Evolutionary conservation across 2,329 filamentous ascomycete genomes (phyloP), one percentile per base, ranked within the genome.

Genomic region (Aspergillus nomiae): DNA sequence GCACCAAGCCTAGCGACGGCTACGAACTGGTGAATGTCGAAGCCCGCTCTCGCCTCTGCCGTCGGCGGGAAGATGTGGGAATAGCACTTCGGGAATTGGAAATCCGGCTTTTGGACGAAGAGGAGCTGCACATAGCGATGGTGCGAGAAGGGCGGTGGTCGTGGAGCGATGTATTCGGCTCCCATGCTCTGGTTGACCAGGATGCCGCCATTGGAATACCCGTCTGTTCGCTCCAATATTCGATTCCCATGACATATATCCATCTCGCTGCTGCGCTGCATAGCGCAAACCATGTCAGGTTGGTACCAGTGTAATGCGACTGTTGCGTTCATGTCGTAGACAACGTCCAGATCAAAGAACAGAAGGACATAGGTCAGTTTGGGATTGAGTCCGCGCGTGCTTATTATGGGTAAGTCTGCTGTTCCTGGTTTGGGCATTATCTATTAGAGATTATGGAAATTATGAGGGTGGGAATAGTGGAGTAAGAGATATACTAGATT

Each of bases 1-100:
- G 64, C 58, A 6, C 59, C 64, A 12, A 82, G 58, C 1, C 67
- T 70, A 2, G 76, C 68, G 2, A 75, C 77, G 1, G 63, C 54
- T 3, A 76, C 68, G 64, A 82, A 81, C 28, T 68, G 65, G 4
- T 59, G 65, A 0, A 77, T 67, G 56, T 81, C 73, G 63, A 81
- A 81, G 12, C 73, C 71, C 0, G 62, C 67, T 61, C 70, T 68
- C n/a, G 63, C 67, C 5, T 70, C 64, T 9, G 62, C 45, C 0
- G 72, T 72, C 19, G 56, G 58, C 0, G 75, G 74, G n/a, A 73
- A 69, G 14, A 78, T 73, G 30, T 73, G 63, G 34, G 64, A 48
- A 46, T 73, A 81, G 67, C 67, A 75, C 1, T 48, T 32, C 0
- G 76, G 76, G 26, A 76, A 71, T 1, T n/a, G n/a, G 58, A 76